A percentile compares a stretch with the other conserved stretches of the same genome.
Evolutionary conservation across 2,329 filamentous ascomycete species (phyloP).

Genomic region (Stemphylium lycopersici): DNA sequence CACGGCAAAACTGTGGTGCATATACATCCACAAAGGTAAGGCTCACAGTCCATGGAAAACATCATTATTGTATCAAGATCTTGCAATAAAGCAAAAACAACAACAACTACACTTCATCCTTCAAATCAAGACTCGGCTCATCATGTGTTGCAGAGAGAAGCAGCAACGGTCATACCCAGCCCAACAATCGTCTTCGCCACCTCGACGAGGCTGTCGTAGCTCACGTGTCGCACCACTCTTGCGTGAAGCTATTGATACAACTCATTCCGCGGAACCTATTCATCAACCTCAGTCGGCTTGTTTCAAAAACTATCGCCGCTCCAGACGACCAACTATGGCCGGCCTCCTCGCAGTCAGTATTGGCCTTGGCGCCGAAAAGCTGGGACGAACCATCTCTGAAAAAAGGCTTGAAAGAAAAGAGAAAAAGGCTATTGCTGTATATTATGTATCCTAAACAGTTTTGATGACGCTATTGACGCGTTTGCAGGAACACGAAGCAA

Average conservation of each 20-base stretch:
- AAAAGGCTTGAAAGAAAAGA: conserved; percentile 32
- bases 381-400: conserved; percentile 28
- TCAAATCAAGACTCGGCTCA: neutral
- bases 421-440: conserved; percentile 29
- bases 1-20: neutral
- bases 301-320: conserved; percentile 1
- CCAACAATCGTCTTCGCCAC: neutral
- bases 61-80: neutral
- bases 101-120: neutral
- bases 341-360: conserved; percentile 27
- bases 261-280: neutral
- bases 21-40: neutral
- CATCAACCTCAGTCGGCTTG: neutral
- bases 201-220: conserved; percentile 9
- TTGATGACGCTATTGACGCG: neutral
- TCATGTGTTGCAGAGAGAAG: conserved; percentile 3
- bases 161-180: neutral
- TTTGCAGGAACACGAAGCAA: conserved; percentile 21
- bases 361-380: conserved; percentile 28
- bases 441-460: neutral
- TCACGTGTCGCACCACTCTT: neutral
- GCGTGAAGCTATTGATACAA: neutral
- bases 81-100: neutral
- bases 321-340: conserved; percentile 19
- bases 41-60: neutral